Conservation (phyloP, 2,329 filamentous ascomycete genomes). For the Seiridium unicorne region DNA sequence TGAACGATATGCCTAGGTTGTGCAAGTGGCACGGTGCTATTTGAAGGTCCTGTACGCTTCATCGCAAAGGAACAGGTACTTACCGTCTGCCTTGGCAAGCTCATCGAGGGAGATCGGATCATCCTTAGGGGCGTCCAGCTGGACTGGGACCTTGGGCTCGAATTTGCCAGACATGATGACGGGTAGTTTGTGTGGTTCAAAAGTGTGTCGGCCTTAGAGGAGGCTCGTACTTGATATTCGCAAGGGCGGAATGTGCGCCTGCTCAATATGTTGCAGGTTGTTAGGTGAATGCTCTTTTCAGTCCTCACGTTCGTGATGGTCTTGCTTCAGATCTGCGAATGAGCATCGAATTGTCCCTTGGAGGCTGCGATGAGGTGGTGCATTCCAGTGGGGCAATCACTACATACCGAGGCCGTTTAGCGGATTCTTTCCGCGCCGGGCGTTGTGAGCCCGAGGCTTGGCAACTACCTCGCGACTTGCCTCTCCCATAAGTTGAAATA, state of each 20-base stretch:
- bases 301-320: not conserved
- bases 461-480: too few species aligned
- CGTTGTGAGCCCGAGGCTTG: not conserved
- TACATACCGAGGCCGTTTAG: slow-evolving; percentile 2
- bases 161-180: slow-evolving; percentile 63
- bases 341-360: too few species aligned
- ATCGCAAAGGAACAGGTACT: slow-evolving; percentile 25
- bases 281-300: too few species aligned
- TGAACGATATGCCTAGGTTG: too few species aligned
- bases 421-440: not conserved
- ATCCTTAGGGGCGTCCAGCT: slow-evolving; percentile 80
- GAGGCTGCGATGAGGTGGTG: not conserved
- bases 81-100: slow-evolving; percentile 81
- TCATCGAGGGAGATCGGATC: slow-evolving; percentile 81
- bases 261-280: too few species aligned
- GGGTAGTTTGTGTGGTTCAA: not conserved
- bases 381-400: slow-evolving; percentile 5
- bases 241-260: too few species aligned
- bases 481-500: too few species aligned
- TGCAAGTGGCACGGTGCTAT: not conserved
- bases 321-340: not conserved
- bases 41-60: not conserved
- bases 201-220: too few species aligned
- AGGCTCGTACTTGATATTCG: too few species aligned
- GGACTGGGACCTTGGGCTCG: slow-evolving; percentile 73